These are phyloP conservation scores for Ustilago shanxiensis DNA, from an alignment of 1,284 basidiomycete genomes.

Conservation along the genomic window DNA sequence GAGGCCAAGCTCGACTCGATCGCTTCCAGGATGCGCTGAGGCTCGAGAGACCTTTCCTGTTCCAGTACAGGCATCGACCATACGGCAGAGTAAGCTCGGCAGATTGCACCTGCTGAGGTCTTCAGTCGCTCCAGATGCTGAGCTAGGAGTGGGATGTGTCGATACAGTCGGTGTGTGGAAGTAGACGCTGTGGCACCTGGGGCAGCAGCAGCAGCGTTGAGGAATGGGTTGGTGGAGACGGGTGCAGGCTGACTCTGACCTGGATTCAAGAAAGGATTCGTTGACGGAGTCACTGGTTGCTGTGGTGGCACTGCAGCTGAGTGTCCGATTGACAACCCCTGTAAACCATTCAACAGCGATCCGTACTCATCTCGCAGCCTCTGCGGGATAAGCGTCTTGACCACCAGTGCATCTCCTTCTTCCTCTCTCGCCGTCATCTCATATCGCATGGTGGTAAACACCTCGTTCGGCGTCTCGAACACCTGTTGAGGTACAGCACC, in stretches of 20 bases:
- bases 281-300: constrained; percentile 6
- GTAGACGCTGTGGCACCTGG: constrained; percentile 6
- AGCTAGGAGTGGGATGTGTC: constrained; percentile 37
- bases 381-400: constrained; percentile 29
- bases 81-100: constrained; percentile 36
- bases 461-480: constrained; percentile 38
- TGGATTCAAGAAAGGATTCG: constrained; percentile 36
- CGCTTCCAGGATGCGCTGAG: constrained; percentile 29
- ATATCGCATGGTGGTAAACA: constrained; percentile 55
- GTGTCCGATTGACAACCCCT: constrained; percentile 9
- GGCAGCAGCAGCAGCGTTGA: constrained; percentile 1
- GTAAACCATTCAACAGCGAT: constrained; percentile 17
- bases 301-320: neutral
- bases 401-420: constrained; percentile 28
- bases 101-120: constrained; percentile 41
- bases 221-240: constrained; percentile 33
- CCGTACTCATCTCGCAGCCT: constrained; percentile 10
- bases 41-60: constrained; percentile 25
- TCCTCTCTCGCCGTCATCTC: constrained; percentile 8
- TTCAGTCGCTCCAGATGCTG: constrained; percentile 42
- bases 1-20: constrained; percentile 25
- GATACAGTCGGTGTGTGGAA: constrained; percentile 30
- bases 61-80: constrained; percentile 42
- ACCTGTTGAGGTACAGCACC: constrained; percentile 8
- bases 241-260: constrained; percentile 1